A percentile compares a stretch with the other conserved stretches of the same genome.
phyloP scores from a whole-genome alignment of 345 rosid genomes.

The Eucalyptus tenuipes region DNA sequence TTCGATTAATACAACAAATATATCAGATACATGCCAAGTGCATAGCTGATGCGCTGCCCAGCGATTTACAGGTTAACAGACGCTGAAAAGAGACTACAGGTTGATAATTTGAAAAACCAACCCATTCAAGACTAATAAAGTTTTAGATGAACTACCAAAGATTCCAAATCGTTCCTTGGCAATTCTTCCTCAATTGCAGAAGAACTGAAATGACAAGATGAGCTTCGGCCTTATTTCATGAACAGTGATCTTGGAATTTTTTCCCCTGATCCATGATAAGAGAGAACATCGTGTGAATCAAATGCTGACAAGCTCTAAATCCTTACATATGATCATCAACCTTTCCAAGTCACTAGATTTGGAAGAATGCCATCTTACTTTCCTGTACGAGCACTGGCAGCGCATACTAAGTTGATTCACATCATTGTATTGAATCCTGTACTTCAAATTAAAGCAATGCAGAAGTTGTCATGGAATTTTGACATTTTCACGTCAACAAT shows the following conservation, averaged over 20 bases:
- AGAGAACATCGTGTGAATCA: background rate
- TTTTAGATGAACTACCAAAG: background rate
- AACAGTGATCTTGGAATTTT: background rate
- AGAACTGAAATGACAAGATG: background rate
- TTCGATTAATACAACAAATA: background rate
- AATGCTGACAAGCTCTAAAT: background rate
- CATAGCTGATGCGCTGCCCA: background rate
- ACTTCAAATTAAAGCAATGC: background rate
- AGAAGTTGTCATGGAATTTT: background rate
- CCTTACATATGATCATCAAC: background rate
- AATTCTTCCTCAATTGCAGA: background rate
- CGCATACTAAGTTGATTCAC: background rate
- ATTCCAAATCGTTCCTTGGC: background rate
- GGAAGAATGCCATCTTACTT: background rate
- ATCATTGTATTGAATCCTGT: background rate
- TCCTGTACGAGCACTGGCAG: background rate
- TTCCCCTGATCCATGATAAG: background rate
- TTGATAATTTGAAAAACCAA: background rate
- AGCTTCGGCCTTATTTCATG: background rate
- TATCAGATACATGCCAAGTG: background rate
- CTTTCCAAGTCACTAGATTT: background rate
- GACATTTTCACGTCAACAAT: background rate
- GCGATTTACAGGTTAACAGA: background rate
- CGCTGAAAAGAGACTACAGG: background rate
- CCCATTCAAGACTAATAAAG: background rate